Base-by-base conservation (phyloP, 306 rosid species). In the Fragaria vesca region DNA sequence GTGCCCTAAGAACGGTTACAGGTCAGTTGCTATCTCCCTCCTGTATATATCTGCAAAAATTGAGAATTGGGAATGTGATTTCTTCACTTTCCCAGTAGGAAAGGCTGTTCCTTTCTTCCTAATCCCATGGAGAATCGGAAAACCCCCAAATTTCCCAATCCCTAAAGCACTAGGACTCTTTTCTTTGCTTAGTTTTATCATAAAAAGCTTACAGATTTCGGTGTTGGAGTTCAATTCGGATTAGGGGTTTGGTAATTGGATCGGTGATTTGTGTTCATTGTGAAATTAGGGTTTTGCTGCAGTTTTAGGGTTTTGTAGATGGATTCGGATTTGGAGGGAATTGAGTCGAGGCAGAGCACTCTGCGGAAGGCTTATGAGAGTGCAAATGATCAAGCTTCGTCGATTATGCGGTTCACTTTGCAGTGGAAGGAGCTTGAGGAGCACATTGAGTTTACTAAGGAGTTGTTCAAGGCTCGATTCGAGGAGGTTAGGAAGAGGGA, bases 331-430 rank as follows among this genome's bases (percentile, higher is more conserved):
- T 66, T 66, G 47, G 47, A 36, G 2, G 70, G 2, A 4, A 16
- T 66, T 16, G 70, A 66, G 26, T 7, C 47, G 15, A 66, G 26
- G 70, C 47, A 66, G 47, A 66, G 15, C 26, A 0, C 26, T 36
- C 24, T 66, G 12, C 24, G 26, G 1, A 36, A 0, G 8, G 24
- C 70, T 17, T 66, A 34, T 4, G 70, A 66, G 70, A 38, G 54
- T 58, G 61, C 81, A 6, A 72, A 78, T 6, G 47, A 75, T 2
- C 79, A 86, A 48, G 86, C 89, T 34, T 80, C 86, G 8, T 69
- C 81, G 1, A 18, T 86, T 63, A 13, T 80, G 20, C 28, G 3
- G 20, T 66, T 66, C 70, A 18, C 70, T 1, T 2, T 66, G 12
- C 47, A 66, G 11, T 66, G 70, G 70, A 38, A 66, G 47, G 47